phyloP scores from a whole-genome alignment of 257 asterid species.

The Solanum paucissectum region DNA sequence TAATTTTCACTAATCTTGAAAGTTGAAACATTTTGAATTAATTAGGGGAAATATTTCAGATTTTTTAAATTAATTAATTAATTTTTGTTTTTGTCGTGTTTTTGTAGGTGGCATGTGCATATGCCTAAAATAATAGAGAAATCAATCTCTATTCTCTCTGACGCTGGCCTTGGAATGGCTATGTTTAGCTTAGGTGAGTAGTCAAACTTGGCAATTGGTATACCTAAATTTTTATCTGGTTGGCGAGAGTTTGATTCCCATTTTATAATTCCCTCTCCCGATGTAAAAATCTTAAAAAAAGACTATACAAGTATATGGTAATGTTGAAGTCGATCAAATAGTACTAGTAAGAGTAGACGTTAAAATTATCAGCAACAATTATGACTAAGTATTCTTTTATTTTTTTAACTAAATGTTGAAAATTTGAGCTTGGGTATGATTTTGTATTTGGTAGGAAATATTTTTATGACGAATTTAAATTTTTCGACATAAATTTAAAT shows the following conservation, averaged over 20 bases:
- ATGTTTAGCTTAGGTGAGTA: constrained; percentile 19
- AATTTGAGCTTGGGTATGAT: background rate
- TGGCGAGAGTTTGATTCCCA: background rate
- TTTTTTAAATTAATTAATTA: background rate
- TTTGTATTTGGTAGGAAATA: background rate
- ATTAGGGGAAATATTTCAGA: background rate
- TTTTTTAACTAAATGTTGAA: background rate
- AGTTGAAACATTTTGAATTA: background rate
- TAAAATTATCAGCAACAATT: background rate
- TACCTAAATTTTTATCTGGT: rapidly evolving
- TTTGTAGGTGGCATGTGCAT: constrained; percentile 17
- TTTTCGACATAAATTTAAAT: background rate
- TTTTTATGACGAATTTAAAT: background rate
- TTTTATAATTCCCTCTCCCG: rapidly evolving
- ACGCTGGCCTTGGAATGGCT: constrained; percentile 27
- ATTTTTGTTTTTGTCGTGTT: background rate
- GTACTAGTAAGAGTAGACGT: background rate
- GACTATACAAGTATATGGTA: background rate
- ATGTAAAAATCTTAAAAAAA: background rate
- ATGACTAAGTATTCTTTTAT: rapidly evolving
- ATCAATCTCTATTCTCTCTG: constrained; percentile 21
- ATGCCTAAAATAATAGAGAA: constrained; percentile 12
- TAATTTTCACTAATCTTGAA: background rate
- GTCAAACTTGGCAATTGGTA: background rate
- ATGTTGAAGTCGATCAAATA: background rate